A percentile compares a stretch with the other conserved stretches of the same genome.
These are phyloP conservation scores for Solanum virginianum DNA, from an alignment of 257 asterid species.

Conservation along the genomic window DNA sequence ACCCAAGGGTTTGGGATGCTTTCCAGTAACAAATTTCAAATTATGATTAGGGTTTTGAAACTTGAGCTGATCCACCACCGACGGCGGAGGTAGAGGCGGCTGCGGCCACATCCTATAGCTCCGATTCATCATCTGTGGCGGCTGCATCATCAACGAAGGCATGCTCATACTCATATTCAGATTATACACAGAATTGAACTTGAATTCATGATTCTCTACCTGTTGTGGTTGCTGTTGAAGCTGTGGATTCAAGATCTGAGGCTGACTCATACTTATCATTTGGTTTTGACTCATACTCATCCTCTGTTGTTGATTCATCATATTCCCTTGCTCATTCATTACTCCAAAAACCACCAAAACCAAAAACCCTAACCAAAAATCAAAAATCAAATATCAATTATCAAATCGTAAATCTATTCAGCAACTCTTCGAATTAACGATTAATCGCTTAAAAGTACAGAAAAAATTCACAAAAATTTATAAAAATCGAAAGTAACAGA, in stretches of 20 bases:
- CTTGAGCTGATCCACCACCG: constrained; percentile 12
- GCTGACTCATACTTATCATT: constrained; percentile 18
- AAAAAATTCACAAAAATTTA: neutral
- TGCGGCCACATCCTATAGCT: constrained; percentile 61
- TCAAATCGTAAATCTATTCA: neutral
- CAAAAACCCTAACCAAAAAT: neutral
- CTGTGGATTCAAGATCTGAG: constrained; percentile 16
- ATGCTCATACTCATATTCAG: neutral
- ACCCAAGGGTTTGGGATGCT: constrained; percentile 29
- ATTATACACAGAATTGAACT: neutral
- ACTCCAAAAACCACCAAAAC: neutral
- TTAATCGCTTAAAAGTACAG: neutral
- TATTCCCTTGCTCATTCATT: constrained; percentile 49
- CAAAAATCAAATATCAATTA: neutral
- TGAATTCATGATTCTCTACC: constrained; percentile 16
- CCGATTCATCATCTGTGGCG: constrained; percentile 41
- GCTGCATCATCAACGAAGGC: constrained; percentile 15
- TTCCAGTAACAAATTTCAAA: constrained; percentile 16
- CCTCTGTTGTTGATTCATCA: constrained; percentile 41
- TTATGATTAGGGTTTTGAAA: constrained; percentile 41
- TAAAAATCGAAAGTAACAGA: neutral
- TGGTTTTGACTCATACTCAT: constrained; percentile 27
- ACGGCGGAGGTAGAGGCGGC: constrained; percentile 1
- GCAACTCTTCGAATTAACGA: neutral
- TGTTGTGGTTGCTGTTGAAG: constrained; percentile 24